Base-by-base conservation (phyloP, 2,329 filamentous ascomycete genomes). In the Colletotrichum higginsianum region DNA sequence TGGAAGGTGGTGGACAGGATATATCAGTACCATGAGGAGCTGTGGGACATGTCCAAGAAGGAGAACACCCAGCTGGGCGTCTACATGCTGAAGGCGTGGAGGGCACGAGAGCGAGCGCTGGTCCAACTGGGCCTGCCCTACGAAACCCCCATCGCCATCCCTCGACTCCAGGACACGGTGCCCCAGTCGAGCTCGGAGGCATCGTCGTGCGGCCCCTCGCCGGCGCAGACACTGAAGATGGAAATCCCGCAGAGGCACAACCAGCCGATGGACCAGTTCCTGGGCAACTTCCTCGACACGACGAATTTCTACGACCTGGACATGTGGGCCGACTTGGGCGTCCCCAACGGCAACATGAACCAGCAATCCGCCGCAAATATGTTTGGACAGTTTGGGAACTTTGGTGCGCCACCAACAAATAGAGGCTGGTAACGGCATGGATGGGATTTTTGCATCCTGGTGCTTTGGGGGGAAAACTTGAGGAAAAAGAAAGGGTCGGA, bases 11-110 rank as follows among this genome's bases (percentile, higher is more conserved):
- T 89, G 9, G 82, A 86, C 46, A 78, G 79, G 8, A 82, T 85
- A 4, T 90, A 89, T 76, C 73, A 77, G 1, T 85, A 84, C 58
- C 85, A 89, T 73, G 79, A 83, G 0, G 87, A 89, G 75, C 80
- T 90, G 4, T 83, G 83, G 62, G 86, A 89, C 75, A 79, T 85
- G 75, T 79, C 82, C 4, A 82, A 83, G 66, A 88, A 85, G 75
- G 77, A 80, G 15, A 82, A 87, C 69, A 75, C 80, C 2, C 80
- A 82, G 1, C 82, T 88, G 23, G 87, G 84, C 2, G 80, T 85
- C 23, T 84, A 86, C 53, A 81, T 86, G 4, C 79, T 89, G 68
- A 85, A 84, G 74, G 88, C 86, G 0, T 90, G 88, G 88, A 83
- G 80, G 70, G 80, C 78, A n/a, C 84, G 88, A 13, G 86, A 88